Conservation (phyloP, 176 grass and related monocot species). For the Luzula sylvatica region DNA sequence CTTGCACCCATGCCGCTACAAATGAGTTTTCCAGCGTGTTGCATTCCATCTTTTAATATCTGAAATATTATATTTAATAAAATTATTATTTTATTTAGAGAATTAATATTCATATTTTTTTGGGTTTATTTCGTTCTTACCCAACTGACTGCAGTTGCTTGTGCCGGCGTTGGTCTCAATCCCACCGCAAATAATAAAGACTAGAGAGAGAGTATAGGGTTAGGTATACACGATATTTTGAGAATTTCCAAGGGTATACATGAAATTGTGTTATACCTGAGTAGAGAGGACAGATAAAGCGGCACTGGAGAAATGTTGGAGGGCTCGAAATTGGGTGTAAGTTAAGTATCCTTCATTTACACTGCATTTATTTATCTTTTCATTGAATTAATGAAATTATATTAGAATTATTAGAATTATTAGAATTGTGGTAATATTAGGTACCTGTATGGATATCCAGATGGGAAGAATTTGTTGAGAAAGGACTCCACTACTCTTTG, state of each 20-base stretch:
- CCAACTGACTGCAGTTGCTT: constrained; percentile 91
- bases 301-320: constrained; percentile 96
- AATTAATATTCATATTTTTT: neutral
- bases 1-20: constrained; percentile 84
- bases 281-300: constrained; percentile 84
- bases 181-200: constrained; percentile 91
- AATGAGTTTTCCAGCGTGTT: constrained; percentile 93
- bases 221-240: constrained; percentile 15
- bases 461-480: constrained; percentile 92
- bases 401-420: neutral
- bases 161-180: constrained; percentile 70
- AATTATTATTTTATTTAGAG: neutral
- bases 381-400: neutral
- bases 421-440: constrained; percentile 1
- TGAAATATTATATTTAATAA: constrained; percentile 32
- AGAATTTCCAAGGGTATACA: neutral
- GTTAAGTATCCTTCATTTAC: constrained; percentile 89
- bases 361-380: constrained; percentile 27
- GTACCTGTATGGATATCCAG: constrained; percentile 88
- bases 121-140: constrained; percentile 35
- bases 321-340: constrained; percentile 68
- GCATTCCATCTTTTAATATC: constrained; percentile 98
- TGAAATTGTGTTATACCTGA: constrained; percentile 34
- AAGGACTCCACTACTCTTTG: constrained; percentile 78
- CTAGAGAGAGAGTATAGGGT: constrained; percentile 45